These are phyloP conservation scores for Mycena belliarum DNA, from an alignment of 768 basidiomycete species.

Conservation along the genomic window DNA sequence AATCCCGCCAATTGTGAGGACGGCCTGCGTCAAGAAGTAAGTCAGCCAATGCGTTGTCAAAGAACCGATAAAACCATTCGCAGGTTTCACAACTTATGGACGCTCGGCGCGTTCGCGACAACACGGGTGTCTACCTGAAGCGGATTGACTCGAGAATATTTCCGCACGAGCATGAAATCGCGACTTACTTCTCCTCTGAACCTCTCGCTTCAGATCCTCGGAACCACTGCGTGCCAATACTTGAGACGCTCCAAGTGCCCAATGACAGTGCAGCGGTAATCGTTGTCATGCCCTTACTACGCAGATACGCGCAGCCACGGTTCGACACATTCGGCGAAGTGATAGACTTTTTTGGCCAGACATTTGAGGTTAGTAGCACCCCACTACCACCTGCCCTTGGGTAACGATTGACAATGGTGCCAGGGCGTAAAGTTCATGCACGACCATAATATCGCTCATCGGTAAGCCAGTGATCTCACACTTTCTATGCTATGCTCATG, in stretches of 20 bases:
- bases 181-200: constrained; percentile 19
- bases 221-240: constrained; percentile 39
- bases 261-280: constrained; percentile 21
- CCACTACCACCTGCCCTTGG: not conserved
- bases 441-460: constrained; percentile 30
- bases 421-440: not conserved
- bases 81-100: not conserved
- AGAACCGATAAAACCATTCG: too few relatives aligned
- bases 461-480: not conserved
- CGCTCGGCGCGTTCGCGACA: not conserved
- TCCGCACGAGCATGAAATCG: constrained; percentile 33
- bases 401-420: not conserved
- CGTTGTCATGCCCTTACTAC: constrained; percentile 33
- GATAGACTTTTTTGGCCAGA: constrained; percentile 32
- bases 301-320: constrained; percentile 25
- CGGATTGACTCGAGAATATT: not conserved
- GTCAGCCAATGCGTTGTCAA: not conserved
- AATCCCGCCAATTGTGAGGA: constrained; percentile 13
- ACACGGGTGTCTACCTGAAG: not conserved
- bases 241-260: constrained; percentile 23
- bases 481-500: not conserved
- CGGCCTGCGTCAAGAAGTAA: not conserved
- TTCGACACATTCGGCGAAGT: constrained; percentile 38
- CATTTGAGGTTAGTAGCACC: constrained; percentile 29
- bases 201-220: constrained; percentile 19